A percentile compares a stretch with the other conserved stretches of the same genome.
phyloP scores from a whole-genome alignment of 2,329 filamentous ascomycete species.

The Botrytis fabae region DNA sequence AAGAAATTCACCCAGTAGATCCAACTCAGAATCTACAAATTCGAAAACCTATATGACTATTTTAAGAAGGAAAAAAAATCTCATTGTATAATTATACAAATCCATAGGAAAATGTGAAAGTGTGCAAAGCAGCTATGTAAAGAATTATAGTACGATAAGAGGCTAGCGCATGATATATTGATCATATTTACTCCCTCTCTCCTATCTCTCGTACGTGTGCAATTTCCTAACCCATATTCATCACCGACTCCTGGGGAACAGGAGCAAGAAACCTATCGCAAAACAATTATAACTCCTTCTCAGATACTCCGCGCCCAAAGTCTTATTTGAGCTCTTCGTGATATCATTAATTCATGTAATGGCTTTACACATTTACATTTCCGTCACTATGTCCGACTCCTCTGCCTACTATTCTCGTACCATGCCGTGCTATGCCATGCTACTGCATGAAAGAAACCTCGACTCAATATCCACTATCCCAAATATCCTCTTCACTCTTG shows the following conservation, averaged over 20 bases:
- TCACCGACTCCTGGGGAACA: not conserved
- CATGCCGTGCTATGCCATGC: not conserved
- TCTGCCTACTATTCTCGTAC: not conserved
- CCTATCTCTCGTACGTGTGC: not conserved
- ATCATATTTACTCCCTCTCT: not conserved
- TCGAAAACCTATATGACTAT: not conserved
- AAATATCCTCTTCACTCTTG: conserved; percentile 61
- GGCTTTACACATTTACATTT: not conserved
- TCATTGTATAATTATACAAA: not conserved
- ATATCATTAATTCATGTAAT: not conserved
- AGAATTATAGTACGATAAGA: not conserved
- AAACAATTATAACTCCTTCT: not conserved
- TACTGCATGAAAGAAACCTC: not conserved
- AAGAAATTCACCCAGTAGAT: too few relatives aligned
- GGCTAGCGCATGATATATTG: not conserved
- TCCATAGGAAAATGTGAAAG: not conserved
- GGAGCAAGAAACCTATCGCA: not conserved
- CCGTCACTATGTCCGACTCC: not conserved
- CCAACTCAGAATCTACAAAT: not conserved
- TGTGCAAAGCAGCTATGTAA: not conserved
- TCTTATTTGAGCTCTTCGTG: not conserved
- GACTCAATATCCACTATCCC: conserved; percentile 46
- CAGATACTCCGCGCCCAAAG: not conserved
- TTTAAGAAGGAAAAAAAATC: not conserved
- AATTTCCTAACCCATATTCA: not conserved